phyloP scores from a whole-genome alignment of 2,329 filamentous ascomycete genomes.

The Paecilomyces variotii region DNA sequence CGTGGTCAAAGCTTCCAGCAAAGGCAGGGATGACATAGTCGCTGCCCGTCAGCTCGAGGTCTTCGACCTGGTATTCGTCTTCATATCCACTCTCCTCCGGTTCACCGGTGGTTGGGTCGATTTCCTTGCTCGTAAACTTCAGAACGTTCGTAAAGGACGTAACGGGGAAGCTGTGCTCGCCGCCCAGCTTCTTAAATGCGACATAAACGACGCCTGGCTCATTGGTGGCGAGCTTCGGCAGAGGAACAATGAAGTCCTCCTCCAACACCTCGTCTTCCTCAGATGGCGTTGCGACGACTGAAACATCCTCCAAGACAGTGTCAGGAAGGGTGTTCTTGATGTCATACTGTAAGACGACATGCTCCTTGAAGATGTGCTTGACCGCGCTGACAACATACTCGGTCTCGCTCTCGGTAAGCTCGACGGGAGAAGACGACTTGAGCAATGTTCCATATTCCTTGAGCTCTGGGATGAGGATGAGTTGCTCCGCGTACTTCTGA shows the following conservation, averaged over 20 bases:
- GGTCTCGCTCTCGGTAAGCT: conserved; percentile 93
- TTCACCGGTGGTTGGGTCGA: conserved; percentile 88
- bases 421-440: conserved; percentile 78
- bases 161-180: conserved; percentile 67
- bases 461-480: conserved; percentile 84
- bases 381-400: conserved; percentile 91
- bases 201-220: conserved; percentile 92
- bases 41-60: conserved; percentile 81
- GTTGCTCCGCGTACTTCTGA: conserved; percentile 81
- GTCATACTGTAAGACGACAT: conserved; percentile 91
- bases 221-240: conserved; percentile 71
- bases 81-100: conserved; percentile 90
- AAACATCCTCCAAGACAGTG: conserved; percentile 83
- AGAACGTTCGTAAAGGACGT: conserved; percentile 84
- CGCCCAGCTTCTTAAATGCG: conserved; percentile 76
- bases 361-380: conserved; percentile 97
- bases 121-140: conserved; percentile 97
- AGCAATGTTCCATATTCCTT: conserved; percentile 81
- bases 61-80: conserved; percentile 94
- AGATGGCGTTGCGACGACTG: conserved; percentile 67
- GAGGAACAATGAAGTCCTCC: conserved; percentile 90
- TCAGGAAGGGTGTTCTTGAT: conserved; percentile 95
- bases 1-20: conserved; percentile 86
- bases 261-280: conserved; percentile 69
- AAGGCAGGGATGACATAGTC: conserved; percentile 94